Base-by-base conservation (phyloP, 306 rosid species). In the Begonia loranthoides region DNA sequence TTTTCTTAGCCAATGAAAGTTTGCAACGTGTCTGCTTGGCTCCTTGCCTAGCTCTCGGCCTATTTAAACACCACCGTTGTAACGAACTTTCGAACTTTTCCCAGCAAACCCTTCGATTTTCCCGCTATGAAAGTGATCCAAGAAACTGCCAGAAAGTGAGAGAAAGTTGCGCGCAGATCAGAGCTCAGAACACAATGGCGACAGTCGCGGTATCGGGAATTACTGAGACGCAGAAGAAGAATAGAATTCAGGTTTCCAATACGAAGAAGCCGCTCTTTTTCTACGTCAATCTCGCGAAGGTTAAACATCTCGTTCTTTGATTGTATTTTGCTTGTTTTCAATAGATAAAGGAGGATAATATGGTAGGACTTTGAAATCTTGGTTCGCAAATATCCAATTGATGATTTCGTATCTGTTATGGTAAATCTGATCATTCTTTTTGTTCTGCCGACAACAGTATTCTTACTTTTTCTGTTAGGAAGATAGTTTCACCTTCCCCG, bases 181-280 rank as follows among this genome's bases (percentile, higher is more conserved):
- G 45, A 40, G 15, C n/a, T 9, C 8, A 55, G 48, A 47, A 50
- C 15, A 66, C 70, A 44, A 79, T 81, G 84, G 71, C 80, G 39
- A 72, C 87, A 62, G 54, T 17, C 50, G 56, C 68, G 11, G 57
- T 63, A 52, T 59, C 65, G 24, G 59, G 63, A 54, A 68, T 63
- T 15, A 12, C 54, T 52, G 78, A 79, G 43, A 15, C 64, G 50
- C 76, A 62, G 61, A 80, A 82, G 82, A 90, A 78, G 79, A 87
- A 85, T 65, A 68, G 87, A 60, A 90, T 90, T 57, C 97, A 90
- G 75, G 97, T 90, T 71, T 90, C 97, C 61, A 85, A 80, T 55
- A 82, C 95, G 49, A 90, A 90, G 87, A 90, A 85, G 57, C 97
- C 97, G 9, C 87, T 90, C 65, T 90, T 90, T 90, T 90, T 90